Base-by-base conservation (phyloP, 2,329 filamentous ascomycete genomes). In the Leptoxyphium fumago region DNA sequence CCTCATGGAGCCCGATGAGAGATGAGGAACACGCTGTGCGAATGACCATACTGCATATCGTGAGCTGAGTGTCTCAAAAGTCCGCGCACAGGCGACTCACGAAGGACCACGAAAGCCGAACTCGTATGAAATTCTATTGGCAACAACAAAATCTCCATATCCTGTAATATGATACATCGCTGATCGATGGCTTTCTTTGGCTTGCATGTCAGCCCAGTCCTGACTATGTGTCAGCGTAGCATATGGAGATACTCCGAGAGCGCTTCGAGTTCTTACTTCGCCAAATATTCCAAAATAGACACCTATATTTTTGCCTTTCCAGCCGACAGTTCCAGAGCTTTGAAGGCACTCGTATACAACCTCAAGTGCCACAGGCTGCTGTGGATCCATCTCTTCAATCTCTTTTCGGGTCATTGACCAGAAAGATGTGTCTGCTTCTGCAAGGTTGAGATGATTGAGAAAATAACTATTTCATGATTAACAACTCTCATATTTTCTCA, bases 21-120 rank as follows among this genome's bases (percentile, higher is more conserved):
- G 61, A 64, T 1, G 63, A 63, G 1, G 66, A 68, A 43, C 67
- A 71, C 1, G 66, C 67, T 0, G 67, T 70, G 28, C 68, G 64
- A n/a, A 51, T 29, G 7, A 44, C 48, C 15, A 51, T 21, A 28
- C 47, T 49, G 18, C 43, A 26, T 36, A 36, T 3, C 9, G 21
- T 26, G 3, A 26, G 21, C 21, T 26, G 21, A 26, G 7, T 26
- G 7, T 26, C 21, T 26, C 21, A 26, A 26, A 26, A 3, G 7
- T 7, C 4, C 21, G 21, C 4, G 3, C 7, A 7, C 21, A 26
- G 21, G 21, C 21, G 21, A 36, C 11, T 15, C 13, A 36, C 32
- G 13, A 13, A 15, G 51, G 48, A 8, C 51, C 51, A 7, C 43
- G 32, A 5, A 46, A 34, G 29, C 50, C 45, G 29, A 49, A 47